Evolutionary conservation across 2,329 filamentous ascomycete species (phyloP).

Genomic region (Anthostomella pinea): DNA sequence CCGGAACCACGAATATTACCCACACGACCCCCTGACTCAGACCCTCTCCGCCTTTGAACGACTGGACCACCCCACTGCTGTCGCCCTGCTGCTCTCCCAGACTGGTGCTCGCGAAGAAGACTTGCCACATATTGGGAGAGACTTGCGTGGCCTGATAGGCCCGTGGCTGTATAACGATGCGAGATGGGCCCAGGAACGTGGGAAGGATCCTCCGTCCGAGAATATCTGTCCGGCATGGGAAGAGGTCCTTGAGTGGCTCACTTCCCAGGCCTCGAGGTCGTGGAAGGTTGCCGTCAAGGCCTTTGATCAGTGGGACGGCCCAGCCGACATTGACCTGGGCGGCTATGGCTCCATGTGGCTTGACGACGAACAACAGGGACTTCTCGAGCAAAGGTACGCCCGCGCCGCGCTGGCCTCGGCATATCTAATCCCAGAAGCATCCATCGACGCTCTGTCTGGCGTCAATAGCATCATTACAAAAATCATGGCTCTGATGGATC

Average conservation of each 20-base stretch:
- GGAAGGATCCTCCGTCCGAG: too few relatives aligned
- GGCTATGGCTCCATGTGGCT: slow-evolving; percentile 56
- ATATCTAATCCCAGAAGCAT: slow-evolving; percentile 62
- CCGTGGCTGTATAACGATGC: slow-evolving; percentile 70
- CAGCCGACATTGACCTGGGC: slow-evolving; percentile 66
- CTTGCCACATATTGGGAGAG: slow-evolving; percentile 51
- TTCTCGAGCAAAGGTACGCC: slow-evolving; percentile 63
- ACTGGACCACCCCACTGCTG: slow-evolving; percentile 56
- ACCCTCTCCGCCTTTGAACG: slow-evolving; percentile 63
- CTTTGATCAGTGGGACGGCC: slow-evolving; percentile 71
- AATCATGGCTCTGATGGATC: slow-evolving; percentile 58
- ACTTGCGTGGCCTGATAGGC: slow-evolving; percentile 65
- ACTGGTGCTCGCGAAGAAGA: slow-evolving; percentile 44
- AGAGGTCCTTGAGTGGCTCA: slow-evolving; percentile 65
- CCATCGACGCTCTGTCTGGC: slow-evolving; percentile 54
- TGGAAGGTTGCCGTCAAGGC: slow-evolving; percentile 62
- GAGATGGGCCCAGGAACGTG: slow-evolving; percentile 48
- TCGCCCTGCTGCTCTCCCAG: slow-evolving; percentile 59
- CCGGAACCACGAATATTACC: slow-evolving; percentile 68
- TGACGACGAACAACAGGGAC: slow-evolving; percentile 56
- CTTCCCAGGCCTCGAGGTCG: slow-evolving; percentile 53
- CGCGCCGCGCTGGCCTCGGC: slow-evolving; percentile 65
- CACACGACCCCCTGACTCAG: slow-evolving; percentile 43
- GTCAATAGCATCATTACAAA: slow-evolving; percentile 60
- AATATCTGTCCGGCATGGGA: slow-evolving; percentile 66